Base-by-base conservation (phyloP, 2,329 filamentous ascomycete species). In the Exophiala aquamarina region DNA sequence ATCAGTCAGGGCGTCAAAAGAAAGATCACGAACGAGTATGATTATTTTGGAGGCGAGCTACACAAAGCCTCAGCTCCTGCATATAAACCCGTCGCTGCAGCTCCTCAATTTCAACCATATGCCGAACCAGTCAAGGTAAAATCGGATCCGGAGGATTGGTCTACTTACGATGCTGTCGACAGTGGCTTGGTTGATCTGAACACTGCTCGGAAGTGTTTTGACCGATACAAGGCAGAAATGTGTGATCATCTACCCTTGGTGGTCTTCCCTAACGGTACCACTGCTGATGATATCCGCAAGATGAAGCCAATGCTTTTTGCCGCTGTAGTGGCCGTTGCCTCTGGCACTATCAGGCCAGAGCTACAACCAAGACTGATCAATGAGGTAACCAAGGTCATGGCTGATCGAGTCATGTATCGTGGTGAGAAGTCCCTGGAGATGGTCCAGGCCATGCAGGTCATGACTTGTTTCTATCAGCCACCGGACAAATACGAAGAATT, bases 361-460 rank as follows among this genome's bases (percentile, higher is more conserved):
- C 61, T 74, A 3, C 87, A 90, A 61, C 73, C 77, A 8, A 70
- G 72, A 19, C 70, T 95, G 11, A 78, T 84, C 8, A 78, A 78
- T 50, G 83, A 93, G 59, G 69, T 89, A 45, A 86, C 89, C 70
- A 81, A 83, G 52, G 72, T 82, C 9, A 78, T 93, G 44, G 87
- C 87, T 2, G 84, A 93, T 35, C 82, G 82, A 55, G 77, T 92
- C 32, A 78, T 93, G 57, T 72, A 89, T 21, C 78, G 80, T 5
- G 89, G 87, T 10, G 83, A 89, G 59, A 95, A 94, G 72, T 88
- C 81, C 28, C 69, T 95, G 14, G 90, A 95, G 65, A 73, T 95
- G 5, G 81, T 94, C 7, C 90, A 95, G 68, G 81, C 87, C 2
- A 70, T 95, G 32, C 78, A 88, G 48, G 72, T 95, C 3, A 76